Evolutionary conservation across 2,329 filamentous ascomycete genomes (phyloP).

Genomic region (Epichloe coenophiala): DNA sequence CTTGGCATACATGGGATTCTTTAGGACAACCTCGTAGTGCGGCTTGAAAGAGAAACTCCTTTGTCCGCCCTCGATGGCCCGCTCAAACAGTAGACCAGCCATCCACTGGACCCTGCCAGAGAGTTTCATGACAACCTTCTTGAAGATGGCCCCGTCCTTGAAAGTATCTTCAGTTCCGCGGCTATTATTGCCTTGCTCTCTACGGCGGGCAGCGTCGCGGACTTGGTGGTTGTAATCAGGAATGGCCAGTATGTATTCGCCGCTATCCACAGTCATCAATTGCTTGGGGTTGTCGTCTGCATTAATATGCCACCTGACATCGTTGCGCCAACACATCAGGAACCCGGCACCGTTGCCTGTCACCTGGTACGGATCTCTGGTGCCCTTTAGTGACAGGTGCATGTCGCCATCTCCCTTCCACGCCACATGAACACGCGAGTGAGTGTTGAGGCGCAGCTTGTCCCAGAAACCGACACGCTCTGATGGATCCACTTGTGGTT

Average conservation of each 20-base stretch:
- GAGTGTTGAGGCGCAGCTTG: constrained; percentile 88
- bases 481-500: constrained; percentile 84
- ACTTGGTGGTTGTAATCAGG: constrained; percentile 88
- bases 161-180: constrained; percentile 48
- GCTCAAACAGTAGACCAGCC: constrained; percentile 83
- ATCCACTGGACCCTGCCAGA: constrained; percentile 93
- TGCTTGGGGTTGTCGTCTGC: constrained; percentile 76
- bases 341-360: constrained; percentile 90
- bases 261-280: constrained; percentile 92
- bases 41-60: constrained; percentile 82
- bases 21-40: constrained; percentile 83
- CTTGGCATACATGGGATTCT: constrained; percentile 63
- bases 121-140: constrained; percentile 97
- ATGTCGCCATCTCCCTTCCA: constrained; percentile 97
- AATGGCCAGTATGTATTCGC: constrained; percentile 86
- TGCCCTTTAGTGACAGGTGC: constrained; percentile 80
- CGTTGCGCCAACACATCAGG: constrained; percentile 95
- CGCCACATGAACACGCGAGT: constrained; percentile 74
- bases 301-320: constrained; percentile 78
- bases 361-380: constrained; percentile 84
- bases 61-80: constrained; percentile 55
- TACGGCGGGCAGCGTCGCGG: constrained; percentile 43
- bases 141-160: constrained; percentile 73
- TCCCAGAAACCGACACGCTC: constrained; percentile 97
- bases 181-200: constrained; percentile 40